Evolutionary conservation across 2,329 filamentous ascomycete genomes (phyloP).

Genomic region (Cucurbitaria berberidis): DNA sequence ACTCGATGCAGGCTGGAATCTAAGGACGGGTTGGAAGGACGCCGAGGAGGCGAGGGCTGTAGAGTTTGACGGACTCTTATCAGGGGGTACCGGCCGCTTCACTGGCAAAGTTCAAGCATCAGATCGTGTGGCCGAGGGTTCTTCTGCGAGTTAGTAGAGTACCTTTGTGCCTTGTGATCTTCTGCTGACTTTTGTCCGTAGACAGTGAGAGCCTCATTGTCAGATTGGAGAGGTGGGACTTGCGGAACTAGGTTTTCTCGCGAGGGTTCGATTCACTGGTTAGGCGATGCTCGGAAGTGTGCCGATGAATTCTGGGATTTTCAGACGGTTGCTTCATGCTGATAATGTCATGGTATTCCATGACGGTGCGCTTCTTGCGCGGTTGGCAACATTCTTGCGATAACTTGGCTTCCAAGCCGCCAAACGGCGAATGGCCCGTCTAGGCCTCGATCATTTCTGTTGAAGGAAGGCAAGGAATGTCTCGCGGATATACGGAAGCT

Average conservation of each 20-base stretch:
- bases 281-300: background rate
- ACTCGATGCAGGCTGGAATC: constrained; percentile 42
- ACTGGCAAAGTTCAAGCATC: constrained; percentile 34
- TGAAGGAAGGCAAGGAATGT: too few species aligned
- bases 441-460: too few species aligned
- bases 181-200: background rate
- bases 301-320: background rate
- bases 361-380: too few species aligned
- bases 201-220: background rate
- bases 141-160: constrained; percentile 23
- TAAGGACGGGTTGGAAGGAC: constrained; percentile 42
- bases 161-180: background rate
- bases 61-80: constrained; percentile 50
- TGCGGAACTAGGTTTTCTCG: background rate
- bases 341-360: background rate
- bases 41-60: constrained; percentile 43
- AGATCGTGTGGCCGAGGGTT: constrained; percentile 23
- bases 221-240: background rate
- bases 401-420: too few species aligned
- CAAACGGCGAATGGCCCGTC: too few species aligned
- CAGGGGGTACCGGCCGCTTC: constrained; percentile 53
- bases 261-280: background rate
- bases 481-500: too few species aligned
- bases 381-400: too few species aligned
- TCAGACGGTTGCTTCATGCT: background rate